phyloP scores from a whole-genome alignment of 306 rosid genomes.

The Sphenostylis stenocarpa region DNA sequence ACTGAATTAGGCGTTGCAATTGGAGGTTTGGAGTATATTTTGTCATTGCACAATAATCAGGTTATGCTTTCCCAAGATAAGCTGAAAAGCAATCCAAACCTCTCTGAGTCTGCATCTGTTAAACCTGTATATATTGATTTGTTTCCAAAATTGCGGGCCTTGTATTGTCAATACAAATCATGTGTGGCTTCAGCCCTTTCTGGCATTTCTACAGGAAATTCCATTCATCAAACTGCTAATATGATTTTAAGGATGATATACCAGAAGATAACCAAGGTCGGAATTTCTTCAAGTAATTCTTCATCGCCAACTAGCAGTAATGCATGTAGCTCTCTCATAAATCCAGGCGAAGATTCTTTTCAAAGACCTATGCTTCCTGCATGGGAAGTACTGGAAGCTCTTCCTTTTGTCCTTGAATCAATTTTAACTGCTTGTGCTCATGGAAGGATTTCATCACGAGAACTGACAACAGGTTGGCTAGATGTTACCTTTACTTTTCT shows the following conservation, averaged over 20 bases:
- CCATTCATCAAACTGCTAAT: conserved; percentile 65
- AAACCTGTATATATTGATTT: conserved; percentile 58
- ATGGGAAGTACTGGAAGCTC: conserved; percentile 80
- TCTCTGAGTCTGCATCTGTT: conserved; percentile 39
- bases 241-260: conserved; percentile 70
- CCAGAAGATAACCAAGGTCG: conserved; percentile 62
- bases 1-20: conserved; percentile 58
- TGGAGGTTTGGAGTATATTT: conserved; percentile 73
- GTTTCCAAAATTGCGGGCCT: conserved; percentile 66
- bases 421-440: conserved; percentile 77
- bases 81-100: conserved; percentile 38
- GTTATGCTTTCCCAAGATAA: conserved; percentile 42
- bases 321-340: conserved; percentile 47
- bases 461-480: conserved; percentile 70
- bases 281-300: conserved; percentile 45
- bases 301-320: conserved; percentile 50
- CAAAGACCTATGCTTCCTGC: conserved; percentile 70
- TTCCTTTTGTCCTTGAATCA: conserved; percentile 77
- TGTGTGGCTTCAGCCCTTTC: conserved; percentile 64
- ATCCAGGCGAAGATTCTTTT: conserved; percentile 50
- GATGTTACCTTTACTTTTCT: conserved; percentile 33
- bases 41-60: conserved; percentile 57
- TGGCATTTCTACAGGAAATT: conserved; percentile 62
- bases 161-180: conserved; percentile 74
- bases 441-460: conserved; percentile 80